Percentiles rank a stretch among this genome's conserved stretches.
Evolutionary conservation across 805 yeast species (phyloP).

Genomic region (Starmera pachycereana): DNA sequence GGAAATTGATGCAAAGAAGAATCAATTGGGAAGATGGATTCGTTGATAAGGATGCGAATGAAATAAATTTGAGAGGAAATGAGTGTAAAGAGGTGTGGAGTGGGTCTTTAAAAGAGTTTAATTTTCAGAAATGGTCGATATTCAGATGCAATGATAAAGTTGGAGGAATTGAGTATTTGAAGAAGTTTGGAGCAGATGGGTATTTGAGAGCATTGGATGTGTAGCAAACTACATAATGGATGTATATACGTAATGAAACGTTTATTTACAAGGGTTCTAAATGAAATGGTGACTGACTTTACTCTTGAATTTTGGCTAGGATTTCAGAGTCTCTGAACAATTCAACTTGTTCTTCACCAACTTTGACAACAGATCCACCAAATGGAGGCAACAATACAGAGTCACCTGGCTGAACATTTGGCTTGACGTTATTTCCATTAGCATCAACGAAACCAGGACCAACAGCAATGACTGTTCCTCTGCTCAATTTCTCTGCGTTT

Average conservation of each 20-base stretch:
- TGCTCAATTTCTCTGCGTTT: slow-evolving; percentile 88
- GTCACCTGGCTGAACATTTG: slow-evolving; percentile 83
- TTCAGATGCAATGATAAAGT: slow-evolving; percentile 44
- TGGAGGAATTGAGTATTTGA: slow-evolving; percentile 33
- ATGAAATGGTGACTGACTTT: slow-evolving; percentile 8
- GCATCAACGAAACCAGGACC: slow-evolving; percentile 86
- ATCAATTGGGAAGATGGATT: slow-evolving; percentile 56
- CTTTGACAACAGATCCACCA: slow-evolving; percentile 85
- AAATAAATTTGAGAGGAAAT: slow-evolving; percentile 32
- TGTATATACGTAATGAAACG: not conserved
- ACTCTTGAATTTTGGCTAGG: slow-evolving; percentile 80
- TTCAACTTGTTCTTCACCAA: slow-evolving; percentile 72
- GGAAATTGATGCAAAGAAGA: slow-evolving; percentile 47
- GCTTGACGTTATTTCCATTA: slow-evolving; percentile 62
- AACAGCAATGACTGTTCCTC: slow-evolving; percentile 85
- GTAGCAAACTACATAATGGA: not conserved
- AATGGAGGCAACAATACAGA: slow-evolving; percentile 88
- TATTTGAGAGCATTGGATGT: slow-evolving; percentile 37
- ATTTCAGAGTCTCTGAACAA: slow-evolving; percentile 91
- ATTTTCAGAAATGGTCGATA: slow-evolving; percentile 63
- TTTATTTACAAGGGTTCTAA: slow-evolving; percentile 5
- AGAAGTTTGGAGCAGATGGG: slow-evolving; percentile 42
- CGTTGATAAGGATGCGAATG: slow-evolving; percentile 19
- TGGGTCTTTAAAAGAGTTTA: slow-evolving; percentile 45
- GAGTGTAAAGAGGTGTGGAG: slow-evolving; percentile 53